phyloP scores from a whole-genome alignment of 495 filamentous ascomycete species.

The Daldinia bambusicola region DNA sequence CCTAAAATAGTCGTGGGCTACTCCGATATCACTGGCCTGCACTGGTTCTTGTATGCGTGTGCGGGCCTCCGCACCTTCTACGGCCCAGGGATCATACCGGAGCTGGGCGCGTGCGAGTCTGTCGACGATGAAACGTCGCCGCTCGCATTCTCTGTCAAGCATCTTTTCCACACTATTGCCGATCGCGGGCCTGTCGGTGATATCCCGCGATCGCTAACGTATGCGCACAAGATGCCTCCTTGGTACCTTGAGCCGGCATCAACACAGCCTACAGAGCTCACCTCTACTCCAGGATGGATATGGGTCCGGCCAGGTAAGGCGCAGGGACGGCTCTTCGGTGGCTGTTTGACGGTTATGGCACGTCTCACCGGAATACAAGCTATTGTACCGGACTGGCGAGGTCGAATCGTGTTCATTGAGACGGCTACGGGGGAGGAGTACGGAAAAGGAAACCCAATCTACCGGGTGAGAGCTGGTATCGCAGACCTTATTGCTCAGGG shows the following conservation, averaged over 20 bases:
- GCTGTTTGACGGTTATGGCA: slow-evolving; percentile 45
- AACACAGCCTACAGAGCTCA: not conserved
- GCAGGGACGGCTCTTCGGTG: slow-evolving; percentile 49
- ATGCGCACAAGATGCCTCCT: not conserved
- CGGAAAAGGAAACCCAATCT: not conserved
- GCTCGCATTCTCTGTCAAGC: not conserved
- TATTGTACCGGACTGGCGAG: slow-evolving; percentile 13
- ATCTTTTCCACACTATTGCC: not conserved
- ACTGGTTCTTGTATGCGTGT: slow-evolving; percentile 48
- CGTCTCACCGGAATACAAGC: slow-evolving; percentile 43
- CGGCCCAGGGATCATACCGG: slow-evolving; percentile 45
- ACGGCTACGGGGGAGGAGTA: not conserved
- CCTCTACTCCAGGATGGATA: slow-evolving; percentile 21
- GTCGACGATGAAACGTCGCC: not conserved
- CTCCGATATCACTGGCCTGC: slow-evolving; percentile 51
- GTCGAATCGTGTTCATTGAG: not conserved
- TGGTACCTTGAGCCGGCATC: not conserved
- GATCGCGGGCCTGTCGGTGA: not conserved
- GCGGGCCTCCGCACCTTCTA: slow-evolving; percentile 53
- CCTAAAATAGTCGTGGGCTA: slow-evolving; percentile 20
- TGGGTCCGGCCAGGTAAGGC: slow-evolving; percentile 42
- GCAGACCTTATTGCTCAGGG: slow-evolving; percentile 51
- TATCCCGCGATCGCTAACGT: not conserved
- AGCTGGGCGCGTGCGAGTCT: not conserved
- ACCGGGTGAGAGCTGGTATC: slow-evolving; percentile 35